Percentiles rank a stretch among this genome's conserved stretches.
Evolutionary conservation across 495 filamentous ascomycete species (phyloP).

Genomic region (Bacidia rubella): DNA sequence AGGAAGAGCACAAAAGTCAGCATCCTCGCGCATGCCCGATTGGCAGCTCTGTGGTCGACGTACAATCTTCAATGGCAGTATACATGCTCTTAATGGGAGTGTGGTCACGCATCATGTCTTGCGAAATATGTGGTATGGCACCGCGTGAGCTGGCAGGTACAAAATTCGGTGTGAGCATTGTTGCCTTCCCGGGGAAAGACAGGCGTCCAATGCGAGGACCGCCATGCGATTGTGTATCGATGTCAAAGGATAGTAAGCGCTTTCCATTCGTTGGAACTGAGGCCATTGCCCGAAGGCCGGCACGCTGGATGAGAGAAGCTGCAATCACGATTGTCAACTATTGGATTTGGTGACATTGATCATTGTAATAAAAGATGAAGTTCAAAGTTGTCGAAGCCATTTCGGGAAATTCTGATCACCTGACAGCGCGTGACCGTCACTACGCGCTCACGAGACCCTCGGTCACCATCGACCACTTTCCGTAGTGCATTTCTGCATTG

Average conservation of each 20-base stretch:
- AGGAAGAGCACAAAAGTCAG: slow-evolving; percentile 24
- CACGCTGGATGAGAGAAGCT: neutral
- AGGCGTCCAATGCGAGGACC: slow-evolving; percentile 50
- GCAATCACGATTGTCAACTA: slow-evolving; percentile 1
- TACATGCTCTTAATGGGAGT: slow-evolving; percentile 56
- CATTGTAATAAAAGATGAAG: no score
- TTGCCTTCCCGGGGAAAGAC: slow-evolving; percentile 39
- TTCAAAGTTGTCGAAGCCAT: no score
- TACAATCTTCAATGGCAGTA: slow-evolving; percentile 87
- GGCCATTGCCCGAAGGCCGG: slow-evolving; percentile 14
- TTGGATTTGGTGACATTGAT: no score
- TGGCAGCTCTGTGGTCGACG: slow-evolving; percentile 21
- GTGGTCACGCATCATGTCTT: slow-evolving; percentile 60
- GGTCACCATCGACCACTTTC: no score
- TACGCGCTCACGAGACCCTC: no score
- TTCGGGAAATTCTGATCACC: neutral
- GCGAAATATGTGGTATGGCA: slow-evolving; percentile 71
- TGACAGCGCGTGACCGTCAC: neutral
- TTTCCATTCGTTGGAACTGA: neutral
- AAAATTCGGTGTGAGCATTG: slow-evolving; percentile 69
- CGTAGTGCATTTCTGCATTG: no score
- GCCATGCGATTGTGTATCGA: slow-evolving; percentile 15
- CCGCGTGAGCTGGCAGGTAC: slow-evolving; percentile 70
- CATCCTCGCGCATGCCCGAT: neutral
- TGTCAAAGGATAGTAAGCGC: neutral